Conservation (phyloP, 192 early-diverging fungal species). For the Coemansia sp. region DNA sequence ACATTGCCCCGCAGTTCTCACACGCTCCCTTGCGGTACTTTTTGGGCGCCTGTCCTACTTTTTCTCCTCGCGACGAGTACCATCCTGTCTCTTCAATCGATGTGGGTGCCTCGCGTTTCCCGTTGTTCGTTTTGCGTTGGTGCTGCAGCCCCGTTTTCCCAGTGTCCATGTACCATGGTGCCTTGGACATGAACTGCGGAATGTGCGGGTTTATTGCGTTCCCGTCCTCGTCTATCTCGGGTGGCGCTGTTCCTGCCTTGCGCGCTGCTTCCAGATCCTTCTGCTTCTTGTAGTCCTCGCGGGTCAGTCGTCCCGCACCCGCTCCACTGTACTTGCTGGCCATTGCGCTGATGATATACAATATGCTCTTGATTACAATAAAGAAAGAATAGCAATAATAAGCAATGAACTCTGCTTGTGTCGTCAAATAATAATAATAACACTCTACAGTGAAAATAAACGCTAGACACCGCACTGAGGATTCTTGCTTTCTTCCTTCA, state of each 20-base stretch:
- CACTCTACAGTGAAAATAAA: no score
- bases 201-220: conserved; percentile 98
- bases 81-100: conserved; percentile 20
- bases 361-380: not conserved
- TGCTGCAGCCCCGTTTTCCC: conserved; percentile 86
- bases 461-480: not conserved
- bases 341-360: conserved; percentile 8
- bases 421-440: no score
- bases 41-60: conserved; percentile 74
- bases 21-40: conserved; percentile 96
- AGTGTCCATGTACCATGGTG: conserved; percentile 91
- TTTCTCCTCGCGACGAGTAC: conserved; percentile 32
- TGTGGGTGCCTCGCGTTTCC: not conserved
- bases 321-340: conserved; percentile 15
- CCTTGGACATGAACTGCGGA: conserved; percentile 93
- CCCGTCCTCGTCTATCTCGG: conserved; percentile 84
- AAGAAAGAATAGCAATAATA: not conserved
- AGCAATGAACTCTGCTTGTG: no score
- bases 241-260: conserved; percentile 89
- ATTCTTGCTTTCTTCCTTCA: not conserved
- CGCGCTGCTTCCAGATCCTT: conserved; percentile 96
- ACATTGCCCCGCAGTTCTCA: conserved; percentile 96
- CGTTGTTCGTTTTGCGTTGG: conserved; percentile 58
- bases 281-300: conserved; percentile 93
- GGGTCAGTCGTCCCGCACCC: conserved; percentile 68